Base-by-base conservation (phyloP, 306 rosid genomes). In the Quercus aquifolioides region DNA sequence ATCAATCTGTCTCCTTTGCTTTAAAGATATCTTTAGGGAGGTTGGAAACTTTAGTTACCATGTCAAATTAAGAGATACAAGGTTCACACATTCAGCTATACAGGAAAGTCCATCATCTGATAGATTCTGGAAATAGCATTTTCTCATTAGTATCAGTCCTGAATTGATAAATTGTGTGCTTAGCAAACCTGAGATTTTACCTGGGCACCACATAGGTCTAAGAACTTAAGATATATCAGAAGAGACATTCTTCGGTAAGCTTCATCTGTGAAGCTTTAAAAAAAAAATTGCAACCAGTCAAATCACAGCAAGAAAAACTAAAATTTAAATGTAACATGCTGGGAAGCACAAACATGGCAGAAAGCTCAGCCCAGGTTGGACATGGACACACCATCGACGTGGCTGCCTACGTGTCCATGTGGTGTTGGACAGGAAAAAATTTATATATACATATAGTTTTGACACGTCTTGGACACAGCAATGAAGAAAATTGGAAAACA, bases 131-230 rank as follows among this genome's bases (percentile, higher is more conserved):
- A 76, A 80, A 25, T 25, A 81, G 56, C 71, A 74, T 6, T 56
- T 57, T 63, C 62, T 21, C 15, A 57, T 56, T 54, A 78, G 76
- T 43, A 84, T 70, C 76, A 75, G 71, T 57, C 25, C 17, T 78
- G 43, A 78, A 71, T 58, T 59, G 65, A 78, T 76, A 31, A 56
- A 80, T 10, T 18, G 21, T 41, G 5, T 46, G 35, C 70, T 31
- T 13, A 26, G 31, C 57, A 74, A 55, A 63, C 72, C 41, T 4
- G 58, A 74, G n/a, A 74, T 78, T 65, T 81, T 85, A 93, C 98
- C 98, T 88, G 98, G 75, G 91, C 98, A 56, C 97, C 97, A 58
- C 94, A 93, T 46, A 91, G 89, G 85, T 93, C 98, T 88, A 91
- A 75, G 84, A 83, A 80, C 76, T 80, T 79, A 71, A 93, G 94